phyloP scores from a whole-genome alignment of 169 alveolate species.

The Eimeria acervulina region DNA sequence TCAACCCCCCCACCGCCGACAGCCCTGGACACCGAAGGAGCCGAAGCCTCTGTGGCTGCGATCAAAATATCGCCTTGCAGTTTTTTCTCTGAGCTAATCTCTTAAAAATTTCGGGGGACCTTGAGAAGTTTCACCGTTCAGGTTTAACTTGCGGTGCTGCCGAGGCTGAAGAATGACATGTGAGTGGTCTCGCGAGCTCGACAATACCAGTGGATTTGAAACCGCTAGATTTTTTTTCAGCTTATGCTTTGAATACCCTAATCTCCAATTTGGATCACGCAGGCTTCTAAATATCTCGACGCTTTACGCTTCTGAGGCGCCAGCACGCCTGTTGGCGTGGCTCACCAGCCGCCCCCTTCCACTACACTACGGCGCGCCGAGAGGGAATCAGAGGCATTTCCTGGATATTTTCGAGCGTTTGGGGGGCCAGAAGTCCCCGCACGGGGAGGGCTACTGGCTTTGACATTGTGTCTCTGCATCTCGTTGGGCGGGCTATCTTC shows the following conservation, averaged over 20 bases:
- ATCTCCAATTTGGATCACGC: background rate
- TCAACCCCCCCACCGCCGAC: constrained; percentile 43
- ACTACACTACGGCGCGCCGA: background rate
- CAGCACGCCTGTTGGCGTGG: background rate
- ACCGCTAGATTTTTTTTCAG: background rate
- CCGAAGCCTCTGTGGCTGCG: background rate
- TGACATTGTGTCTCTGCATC: background rate
- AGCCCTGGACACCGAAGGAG: background rate
- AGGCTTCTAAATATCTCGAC: background rate
- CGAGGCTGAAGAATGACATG: background rate
- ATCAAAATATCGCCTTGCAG: background rate
- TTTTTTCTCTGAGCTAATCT: background rate
- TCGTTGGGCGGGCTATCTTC: background rate
- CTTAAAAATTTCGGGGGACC: background rate
- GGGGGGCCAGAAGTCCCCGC: constrained; percentile 43
- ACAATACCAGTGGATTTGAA: background rate
- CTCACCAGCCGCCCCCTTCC: constrained; percentile 24
- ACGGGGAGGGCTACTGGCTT: constrained; percentile 6
- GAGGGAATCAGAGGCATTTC: background rate
- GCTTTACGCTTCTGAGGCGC: background rate
- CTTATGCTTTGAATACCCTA: background rate
- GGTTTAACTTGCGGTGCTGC: background rate
- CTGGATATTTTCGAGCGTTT: no score
- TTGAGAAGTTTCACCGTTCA: background rate
- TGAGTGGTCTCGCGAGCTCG: constrained; percentile 18